Percentiles rank a stretch among this genome's conserved stretches.
Conservation (phyloP, 352 stramenopile genomes). For the Plasmopara halstedii region DNA sequence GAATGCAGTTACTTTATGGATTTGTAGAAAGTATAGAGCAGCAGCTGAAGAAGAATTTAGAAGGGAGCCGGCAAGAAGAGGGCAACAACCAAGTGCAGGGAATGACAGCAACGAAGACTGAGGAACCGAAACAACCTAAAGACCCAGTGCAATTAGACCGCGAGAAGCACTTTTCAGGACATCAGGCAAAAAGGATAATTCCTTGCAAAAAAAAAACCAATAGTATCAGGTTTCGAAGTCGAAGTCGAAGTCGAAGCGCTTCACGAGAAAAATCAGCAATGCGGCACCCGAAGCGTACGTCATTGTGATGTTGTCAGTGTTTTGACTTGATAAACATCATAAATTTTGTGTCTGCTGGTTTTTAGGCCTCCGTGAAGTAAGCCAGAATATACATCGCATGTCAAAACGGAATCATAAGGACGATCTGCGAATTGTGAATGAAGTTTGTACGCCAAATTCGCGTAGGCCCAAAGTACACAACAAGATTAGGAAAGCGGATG, state of each 20-base stretch:
- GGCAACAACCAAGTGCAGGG: constrained; percentile 2
- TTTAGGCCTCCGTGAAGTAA: constrained; percentile 11
- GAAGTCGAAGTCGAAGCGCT: constrained; percentile 11
- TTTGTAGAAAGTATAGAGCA: constrained; percentile 37
- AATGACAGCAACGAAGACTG: neutral
- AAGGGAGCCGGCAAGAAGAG: neutral
- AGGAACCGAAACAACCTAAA: neutral
- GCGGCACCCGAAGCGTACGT: constrained; percentile 22
- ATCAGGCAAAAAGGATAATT: constrained; percentile 6
- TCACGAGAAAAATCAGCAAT: constrained; percentile 15
- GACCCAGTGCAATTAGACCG: neutral
- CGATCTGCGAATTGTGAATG: neutral
- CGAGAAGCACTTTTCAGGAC: constrained; percentile 3
- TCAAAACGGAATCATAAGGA: constrained; percentile 8
- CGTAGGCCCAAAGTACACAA: constrained; percentile 14
- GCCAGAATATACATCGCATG: neutral
- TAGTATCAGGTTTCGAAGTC: neutral
- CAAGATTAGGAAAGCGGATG: constrained; percentile 7
- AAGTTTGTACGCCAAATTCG: neutral
- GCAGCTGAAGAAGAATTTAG: constrained; percentile 13
- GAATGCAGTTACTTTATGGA: constrained; percentile 22
- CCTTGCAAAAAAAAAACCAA: neutral
- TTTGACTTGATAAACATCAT: neutral
- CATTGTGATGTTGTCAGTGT: neutral
- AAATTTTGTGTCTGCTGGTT: neutral